phyloP scores from a whole-genome alignment of 768 basidiomycete species.

The Lentinula lateritia region DNA sequence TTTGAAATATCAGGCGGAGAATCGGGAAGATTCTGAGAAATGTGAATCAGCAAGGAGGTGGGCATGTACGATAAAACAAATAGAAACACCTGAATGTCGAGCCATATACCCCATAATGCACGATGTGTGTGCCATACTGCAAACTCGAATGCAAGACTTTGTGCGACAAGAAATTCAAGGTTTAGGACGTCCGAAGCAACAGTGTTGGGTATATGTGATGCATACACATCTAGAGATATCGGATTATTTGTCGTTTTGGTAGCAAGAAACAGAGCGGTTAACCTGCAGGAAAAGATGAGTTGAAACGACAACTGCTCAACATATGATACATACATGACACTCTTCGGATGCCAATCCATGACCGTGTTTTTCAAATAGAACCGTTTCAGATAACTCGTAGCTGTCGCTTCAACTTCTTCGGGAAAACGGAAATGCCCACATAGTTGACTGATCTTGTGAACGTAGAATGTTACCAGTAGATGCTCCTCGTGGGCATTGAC shows the following conservation, averaged over 20 bases:
- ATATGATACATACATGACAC: constrained; percentile 73
- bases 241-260: constrained; percentile 97
- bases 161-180: constrained; percentile 93
- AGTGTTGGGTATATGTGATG: constrained; percentile 77
- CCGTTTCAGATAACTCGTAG: constrained; percentile 86
- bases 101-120: constrained; percentile 82
- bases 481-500: constrained; percentile 79
- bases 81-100: constrained; percentile 72
- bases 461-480: constrained; percentile 83
- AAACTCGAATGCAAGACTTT: constrained; percentile 92
- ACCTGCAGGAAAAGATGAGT: constrained; percentile 42
- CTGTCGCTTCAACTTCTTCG: constrained; percentile 91
- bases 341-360: constrained; percentile 99
- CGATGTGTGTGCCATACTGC: constrained; percentile 88
- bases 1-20: constrained; percentile 40
- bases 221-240: constrained; percentile 83
- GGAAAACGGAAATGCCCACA: constrained; percentile 85
- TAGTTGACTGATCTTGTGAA: constrained; percentile 78
- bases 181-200: constrained; percentile 81
- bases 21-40: constrained; percentile 51
- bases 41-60: not conserved
- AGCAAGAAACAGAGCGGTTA: constrained; percentile 91
- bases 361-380: constrained; percentile 98
- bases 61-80: not conserved
- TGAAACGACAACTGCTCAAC: not conserved